phyloP scores from a whole-genome alignment of 495 filamentous ascomycete species.

The Penicillium paradoxum region DNA sequence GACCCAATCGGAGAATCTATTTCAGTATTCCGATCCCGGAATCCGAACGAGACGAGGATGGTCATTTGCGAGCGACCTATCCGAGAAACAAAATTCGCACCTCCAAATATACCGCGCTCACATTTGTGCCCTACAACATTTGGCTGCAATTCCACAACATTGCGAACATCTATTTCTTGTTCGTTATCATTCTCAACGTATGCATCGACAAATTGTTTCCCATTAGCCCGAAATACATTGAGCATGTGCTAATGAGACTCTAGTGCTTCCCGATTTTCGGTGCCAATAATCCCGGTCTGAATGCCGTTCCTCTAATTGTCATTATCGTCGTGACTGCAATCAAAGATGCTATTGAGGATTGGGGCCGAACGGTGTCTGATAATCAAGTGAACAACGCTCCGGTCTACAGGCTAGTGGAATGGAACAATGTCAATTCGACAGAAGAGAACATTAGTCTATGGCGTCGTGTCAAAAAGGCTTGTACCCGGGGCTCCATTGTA shows the following conservation, averaged over 20 bases:
- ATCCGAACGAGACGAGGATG: constrained; percentile 77
- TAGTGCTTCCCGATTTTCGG: constrained; percentile 98
- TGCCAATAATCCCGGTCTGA: constrained; percentile 81
- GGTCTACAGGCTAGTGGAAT: constrained; percentile 81
- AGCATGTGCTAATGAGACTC: background rate
- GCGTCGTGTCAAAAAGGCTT: constrained; percentile 90
- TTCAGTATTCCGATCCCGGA: constrained; percentile 82
- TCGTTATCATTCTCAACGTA: constrained; percentile 91
- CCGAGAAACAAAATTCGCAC: constrained; percentile 96
- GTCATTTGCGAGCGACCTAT: constrained; percentile 63
- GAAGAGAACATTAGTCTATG: constrained; percentile 81
- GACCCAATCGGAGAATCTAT: constrained; percentile 55
- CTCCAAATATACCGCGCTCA: constrained; percentile 92
- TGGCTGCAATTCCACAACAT: constrained; percentile 99
- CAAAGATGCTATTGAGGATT: constrained; percentile 99
- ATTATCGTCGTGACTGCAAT: constrained; percentile 88
- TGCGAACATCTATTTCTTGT: constrained; percentile 97
- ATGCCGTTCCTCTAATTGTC: constrained; percentile 86
- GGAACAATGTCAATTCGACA: constrained; percentile 88
- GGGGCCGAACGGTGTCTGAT: constrained; percentile 85
- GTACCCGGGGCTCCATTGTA: constrained; percentile 55
- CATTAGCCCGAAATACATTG: background rate
- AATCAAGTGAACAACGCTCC: constrained; percentile 95
- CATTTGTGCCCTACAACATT: constrained; percentile 95
- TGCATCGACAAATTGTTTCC: constrained; percentile 30